Conservation (phyloP, 192 early-diverging fungal species). For the Podila horticola region DNA sequence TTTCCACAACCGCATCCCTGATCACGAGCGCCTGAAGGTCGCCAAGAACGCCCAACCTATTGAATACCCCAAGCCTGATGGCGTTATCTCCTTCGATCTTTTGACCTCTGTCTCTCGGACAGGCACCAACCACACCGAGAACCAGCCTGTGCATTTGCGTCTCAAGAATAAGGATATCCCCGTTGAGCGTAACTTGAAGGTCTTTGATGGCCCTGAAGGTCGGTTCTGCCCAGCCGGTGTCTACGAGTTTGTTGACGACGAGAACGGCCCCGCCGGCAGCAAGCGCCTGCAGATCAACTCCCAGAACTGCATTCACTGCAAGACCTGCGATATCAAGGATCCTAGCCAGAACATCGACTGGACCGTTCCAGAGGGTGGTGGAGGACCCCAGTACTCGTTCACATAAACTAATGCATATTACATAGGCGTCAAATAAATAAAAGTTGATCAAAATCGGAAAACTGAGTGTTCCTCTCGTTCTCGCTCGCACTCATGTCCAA, state of each 20-base stretch:
- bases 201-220: constrained; percentile 95
- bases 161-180: constrained; percentile 81
- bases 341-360: constrained; percentile 99
- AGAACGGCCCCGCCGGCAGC: constrained; percentile 78
- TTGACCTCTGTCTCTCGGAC: constrained; percentile 92
- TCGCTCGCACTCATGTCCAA: too few relatives aligned
- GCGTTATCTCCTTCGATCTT: constrained; percentile 94
- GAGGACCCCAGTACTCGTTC: constrained; percentile 52
- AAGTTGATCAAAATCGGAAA: too few relatives aligned
- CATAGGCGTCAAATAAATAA: too few relatives aligned
- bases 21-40: constrained; percentile 80
- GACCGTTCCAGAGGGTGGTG: constrained; percentile 81
- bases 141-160: constrained; percentile 94
- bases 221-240: constrained; percentile 98
- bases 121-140: constrained; percentile 93
- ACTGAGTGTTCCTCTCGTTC: too few relatives aligned
- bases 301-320: constrained; percentile 99
- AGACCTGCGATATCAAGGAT: constrained; percentile 99
- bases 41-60: constrained; percentile 80
- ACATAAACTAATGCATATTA: constrained; percentile 19
- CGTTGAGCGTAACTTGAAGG: constrained; percentile 81
- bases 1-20: constrained; percentile 86
- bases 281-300: constrained; percentile 98
- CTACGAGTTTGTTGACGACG: constrained; percentile 97
- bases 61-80: constrained; percentile 98